Evolutionary conservation across 1,284 basidiomycete species (phyloP), one percentile per base, ranked within the genome.

Genomic region (Cystobasidium slooffiae): DNA sequence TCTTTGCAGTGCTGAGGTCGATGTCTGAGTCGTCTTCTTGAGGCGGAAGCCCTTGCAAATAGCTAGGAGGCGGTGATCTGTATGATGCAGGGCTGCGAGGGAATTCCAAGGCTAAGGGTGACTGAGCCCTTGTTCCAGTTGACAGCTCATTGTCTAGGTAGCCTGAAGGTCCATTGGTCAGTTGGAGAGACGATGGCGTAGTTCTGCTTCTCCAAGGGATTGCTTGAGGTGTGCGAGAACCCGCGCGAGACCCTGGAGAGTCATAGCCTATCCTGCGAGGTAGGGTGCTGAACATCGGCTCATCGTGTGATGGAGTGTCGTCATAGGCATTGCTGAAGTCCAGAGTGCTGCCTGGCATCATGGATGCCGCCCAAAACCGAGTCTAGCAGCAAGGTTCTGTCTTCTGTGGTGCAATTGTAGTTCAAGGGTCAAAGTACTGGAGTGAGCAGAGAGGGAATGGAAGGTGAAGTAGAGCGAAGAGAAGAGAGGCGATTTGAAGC

Each of bases 1-100:
- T 73, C 53, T 59, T 65, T 55, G 70, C 51, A n/a, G 58, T 49
- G n/a, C 14, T 14, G 41, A 44, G 49, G 41, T 52, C 51, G 51
- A 16, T 12, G 49, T 37, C 24, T 18, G 24, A 2, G 18, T 37
- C 16, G 12, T 51, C 47, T 6, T 18, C 18, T 14, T 16, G 7
- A 6, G 9, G 37, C 6, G 16, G 52, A 3, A 31, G 22, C 39
- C 12, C 16, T 44, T 43, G 55, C 9, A 47, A 49, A n/a, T 43
- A 55, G 5, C 20, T 16, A 31, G 64, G 64, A 6, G 64, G 37
- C n/a, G 46, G 20, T 22, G 24, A 12, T 67, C 9, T 14, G 6
- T 24, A 18, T 9, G n/a, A 16, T 10, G 16, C 6, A 22, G n/a
- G 20, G 53, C 20, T 37, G 24, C 10, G 10, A 10, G 20, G 53